Evolutionary conservation across 352 stramenopile genomes (phyloP), one percentile per base, ranked within the genome.

Genomic region (Pythium utonaiense): DNA sequence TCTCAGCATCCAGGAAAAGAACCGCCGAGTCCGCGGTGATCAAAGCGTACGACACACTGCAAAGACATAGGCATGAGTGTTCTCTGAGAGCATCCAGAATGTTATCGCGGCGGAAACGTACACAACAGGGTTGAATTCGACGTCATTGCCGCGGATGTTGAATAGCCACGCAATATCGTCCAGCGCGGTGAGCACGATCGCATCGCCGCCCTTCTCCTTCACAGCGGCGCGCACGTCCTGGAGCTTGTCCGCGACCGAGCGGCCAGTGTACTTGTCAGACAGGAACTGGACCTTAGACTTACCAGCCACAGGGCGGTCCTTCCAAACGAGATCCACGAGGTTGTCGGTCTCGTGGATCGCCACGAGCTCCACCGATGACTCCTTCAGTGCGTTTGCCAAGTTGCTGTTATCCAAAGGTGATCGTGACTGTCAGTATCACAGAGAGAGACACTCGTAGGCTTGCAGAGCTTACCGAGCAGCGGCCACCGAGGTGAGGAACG

Each of bases 81-180:
- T 50, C 21, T 28, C 8, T 51, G 6, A 59, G 19, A 5, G 13
- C 28, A 48, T 27, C 19, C 2, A 34, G 14, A 33, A 55, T 62
- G 13, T 12, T 40, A n/a, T 36, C 9, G 31, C 25, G 50, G 12
- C 2, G 53, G 33, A 36, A 7, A 89, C 89, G 65, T 96, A 98
- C 68, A 98, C 95, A 6, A 99, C 93, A 7, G 98, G 98, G 71
- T 98, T 99, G 64, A 97, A 99, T 62, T 96, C 84, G 57, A 99
- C 86, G 70, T 99, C 98, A 47, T 86, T 89, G 57, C 96, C 97
- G 24, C 97, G 89, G 28, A 99, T 88, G 76, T 99, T 99, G 57
- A 99, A 91, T 4, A 99, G 85, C 86, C 97, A 99, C 31, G 88
- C 89, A 30, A 98, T 96, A 67, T 99, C 98, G 68, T 99, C 96